Base-by-base conservation (phyloP, 2,329 filamentous ascomycete species). In the Cyclaneusma minus region DNA sequence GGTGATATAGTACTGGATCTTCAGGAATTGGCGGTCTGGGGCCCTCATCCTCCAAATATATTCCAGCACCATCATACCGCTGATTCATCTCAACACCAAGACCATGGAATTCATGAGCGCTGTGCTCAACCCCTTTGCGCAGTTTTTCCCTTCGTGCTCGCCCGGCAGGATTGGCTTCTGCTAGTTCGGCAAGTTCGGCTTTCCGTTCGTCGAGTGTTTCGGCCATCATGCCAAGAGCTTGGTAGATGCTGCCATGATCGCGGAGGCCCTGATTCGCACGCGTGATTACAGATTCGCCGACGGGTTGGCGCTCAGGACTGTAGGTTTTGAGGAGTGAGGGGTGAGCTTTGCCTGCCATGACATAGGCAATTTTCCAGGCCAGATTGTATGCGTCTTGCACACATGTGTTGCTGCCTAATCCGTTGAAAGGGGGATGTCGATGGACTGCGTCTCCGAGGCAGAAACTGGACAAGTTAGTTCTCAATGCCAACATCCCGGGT, bases 11-110 rank as follows among this genome's bases (percentile, higher is more conserved):
- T 4, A 60, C 50, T 0, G 48, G 42, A 32, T 68, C 56, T 10
- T 50, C 37, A 13, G 50, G 36, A 2, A 43, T 27, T 14, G 42
- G 39, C 9, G 32, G 33, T 3, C 30, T 35, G 5, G 33, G 30
- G n/a, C 16, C 29, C 39, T 65, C 55, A 33, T 66, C 63, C 0
- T 35, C 40, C 1, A 48, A 35, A 33, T 59, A 60, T 3, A 68
- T 42, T 3, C 56, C 64, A 1, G 34, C 25, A 2, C 56, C 56
- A 5, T 46, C 34, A 35, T 73, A 74, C 4, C 47, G 48, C 39
- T 73, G 68, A 36, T 62, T 63, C 65, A 71, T 71, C 37, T 70
- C 64, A 9, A 64, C 50, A 2, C 68, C 68, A 9, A 73, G 49
- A 3, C 53, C 65, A 30, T 67, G 61, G 33, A 64, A 65, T 39